These are phyloP conservation scores for Suhomyces bolitotheri DNA, from an alignment of 1,139 yeast genomes.

Conservation along the genomic window DNA sequence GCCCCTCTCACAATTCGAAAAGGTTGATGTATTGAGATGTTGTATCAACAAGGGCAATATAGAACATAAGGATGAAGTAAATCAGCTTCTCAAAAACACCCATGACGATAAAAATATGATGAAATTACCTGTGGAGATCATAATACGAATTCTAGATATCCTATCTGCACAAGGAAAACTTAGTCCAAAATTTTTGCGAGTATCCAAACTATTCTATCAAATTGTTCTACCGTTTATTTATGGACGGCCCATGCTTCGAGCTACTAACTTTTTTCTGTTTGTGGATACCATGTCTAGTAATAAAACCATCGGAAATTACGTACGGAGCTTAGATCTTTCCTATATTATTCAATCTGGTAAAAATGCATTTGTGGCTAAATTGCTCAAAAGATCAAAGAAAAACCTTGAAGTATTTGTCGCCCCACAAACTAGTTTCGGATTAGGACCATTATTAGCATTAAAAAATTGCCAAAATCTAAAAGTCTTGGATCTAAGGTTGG, in stretches of 20 bases:
- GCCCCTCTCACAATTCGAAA: conserved; percentile 49
- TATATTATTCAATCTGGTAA: conserved; percentile 89
- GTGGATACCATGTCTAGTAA: conserved; percentile 63
- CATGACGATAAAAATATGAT: conserved; percentile 23
- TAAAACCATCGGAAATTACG: conserved; percentile 44
- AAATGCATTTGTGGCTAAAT: conserved; percentile 82
- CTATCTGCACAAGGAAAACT: conserved; percentile 36
- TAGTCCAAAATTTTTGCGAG: conserved; percentile 54
- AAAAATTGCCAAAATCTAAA: conserved; percentile 65
- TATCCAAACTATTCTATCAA: conserved; percentile 61
- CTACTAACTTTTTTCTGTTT: conserved; percentile 69
- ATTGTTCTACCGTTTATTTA: conserved; percentile 66
- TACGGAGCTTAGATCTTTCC: conserved; percentile 65
- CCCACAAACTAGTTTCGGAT: conserved; percentile 93
- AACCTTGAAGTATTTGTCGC: conserved; percentile 72
- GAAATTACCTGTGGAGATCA: conserved; percentile 61
- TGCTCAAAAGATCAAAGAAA: conserved; percentile 71
- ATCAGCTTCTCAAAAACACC: conserved; percentile 16
- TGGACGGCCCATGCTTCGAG: conserved; percentile 57
- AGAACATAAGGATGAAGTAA: conserved; percentile 20
- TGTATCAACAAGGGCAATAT: conserved; percentile 26
- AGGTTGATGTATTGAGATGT: conserved; percentile 44
- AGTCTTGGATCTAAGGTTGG: conserved; percentile 78
- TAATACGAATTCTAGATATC: conserved; percentile 50
- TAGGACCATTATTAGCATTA: conserved; percentile 79